Percentiles rank a stretch among this genome's conserved stretches.
Conservation (phyloP, 2,329 filamentous ascomycete genomes). For the Fusarium denticulatum region DNA sequence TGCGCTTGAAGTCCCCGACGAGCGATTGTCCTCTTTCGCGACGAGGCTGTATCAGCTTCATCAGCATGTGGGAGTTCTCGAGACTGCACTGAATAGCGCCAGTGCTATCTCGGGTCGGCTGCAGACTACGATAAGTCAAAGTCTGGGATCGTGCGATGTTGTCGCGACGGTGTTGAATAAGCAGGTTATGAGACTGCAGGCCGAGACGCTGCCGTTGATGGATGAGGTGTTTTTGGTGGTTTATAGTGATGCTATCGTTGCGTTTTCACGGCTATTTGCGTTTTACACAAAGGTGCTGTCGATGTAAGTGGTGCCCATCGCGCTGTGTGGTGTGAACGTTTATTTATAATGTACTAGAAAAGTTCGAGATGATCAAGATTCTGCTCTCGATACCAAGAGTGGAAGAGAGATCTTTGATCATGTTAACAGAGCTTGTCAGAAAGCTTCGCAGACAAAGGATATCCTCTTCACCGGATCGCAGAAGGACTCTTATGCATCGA, state of each 20-base stretch:
- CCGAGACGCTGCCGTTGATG: constrained; percentile 35
- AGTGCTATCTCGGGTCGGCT: constrained; percentile 44
- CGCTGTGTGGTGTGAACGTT: not conserved
- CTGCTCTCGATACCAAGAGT: constrained; percentile 26
- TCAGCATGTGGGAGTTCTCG: constrained; percentile 39
- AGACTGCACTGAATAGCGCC: constrained; percentile 38
- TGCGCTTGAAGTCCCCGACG: constrained; percentile 13
- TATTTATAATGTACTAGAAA: constrained; percentile 7
- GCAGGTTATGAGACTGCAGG: constrained; percentile 48
- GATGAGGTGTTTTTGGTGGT: constrained; percentile 42
- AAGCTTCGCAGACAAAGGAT: constrained; percentile 23
- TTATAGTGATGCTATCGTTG: constrained; percentile 38
- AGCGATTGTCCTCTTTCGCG: constrained; percentile 38
- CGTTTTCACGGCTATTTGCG: constrained; percentile 42
- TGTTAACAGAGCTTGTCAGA: constrained; percentile 27
- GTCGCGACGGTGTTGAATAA: constrained; percentile 46
- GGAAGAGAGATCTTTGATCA: constrained; percentile 35
- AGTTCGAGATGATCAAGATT: constrained; percentile 40
- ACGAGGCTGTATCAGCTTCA: constrained; percentile 43
- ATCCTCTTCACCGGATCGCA: constrained; percentile 25
- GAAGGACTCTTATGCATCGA: constrained; percentile 13
- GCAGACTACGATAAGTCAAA: constrained; percentile 43
- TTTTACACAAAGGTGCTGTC: constrained; percentile 36
- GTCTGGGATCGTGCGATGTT: constrained; percentile 45
- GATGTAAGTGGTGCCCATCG: constrained; percentile 31